A percentile compares a stretch with the other conserved stretches of the same genome.
These are phyloP conservation scores for Coemansia sp. DNA, from an alignment of 192 early-diverging fungal species.

Conservation along the genomic window DNA sequence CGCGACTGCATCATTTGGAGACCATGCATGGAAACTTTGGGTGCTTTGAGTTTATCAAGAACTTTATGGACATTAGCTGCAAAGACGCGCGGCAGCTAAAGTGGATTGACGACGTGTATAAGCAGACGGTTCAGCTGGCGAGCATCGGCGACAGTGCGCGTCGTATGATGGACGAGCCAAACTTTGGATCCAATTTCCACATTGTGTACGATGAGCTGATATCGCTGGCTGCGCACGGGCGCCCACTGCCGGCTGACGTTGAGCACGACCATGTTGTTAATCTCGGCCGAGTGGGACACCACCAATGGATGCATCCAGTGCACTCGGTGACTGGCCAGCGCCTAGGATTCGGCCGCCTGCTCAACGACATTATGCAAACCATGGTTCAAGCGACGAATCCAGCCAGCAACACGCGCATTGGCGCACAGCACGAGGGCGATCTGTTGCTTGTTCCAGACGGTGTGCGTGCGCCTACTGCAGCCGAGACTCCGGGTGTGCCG, in stretches of 20 bases:
- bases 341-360: constrained; percentile 35
- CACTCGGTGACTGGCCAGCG: constrained; percentile 17
- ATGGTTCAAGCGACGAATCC: constrained; percentile 26
- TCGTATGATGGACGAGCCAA: constrained; percentile 9
- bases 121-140: constrained; percentile 20
- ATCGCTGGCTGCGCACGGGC: constrained; percentile 32
- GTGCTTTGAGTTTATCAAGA: constrained; percentile 35
- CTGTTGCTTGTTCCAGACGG: constrained; percentile 18
- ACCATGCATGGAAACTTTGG: constrained; percentile 46
- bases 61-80: constrained; percentile 8
- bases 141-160: constrained; percentile 25
- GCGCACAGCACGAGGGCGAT: constrained; percentile 18
- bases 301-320: constrained; percentile 31
- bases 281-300: constrained; percentile 17
- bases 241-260: constrained; percentile 24
- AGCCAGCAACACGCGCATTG: background rate
- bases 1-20: constrained; percentile 15
- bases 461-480: constrained; percentile 5
- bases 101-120: constrained; percentile 36
- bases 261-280: constrained; percentile 13
- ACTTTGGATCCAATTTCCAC: constrained; percentile 34
- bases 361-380: constrained; percentile 22
- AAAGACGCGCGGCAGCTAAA: constrained; percentile 10
- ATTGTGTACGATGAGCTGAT: constrained; percentile 42
- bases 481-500: constrained; percentile 23